Evolutionary conservation across 2,329 filamentous ascomycete genomes (phyloP).

Genomic region (Macroventuria anomochaeta): DNA sequence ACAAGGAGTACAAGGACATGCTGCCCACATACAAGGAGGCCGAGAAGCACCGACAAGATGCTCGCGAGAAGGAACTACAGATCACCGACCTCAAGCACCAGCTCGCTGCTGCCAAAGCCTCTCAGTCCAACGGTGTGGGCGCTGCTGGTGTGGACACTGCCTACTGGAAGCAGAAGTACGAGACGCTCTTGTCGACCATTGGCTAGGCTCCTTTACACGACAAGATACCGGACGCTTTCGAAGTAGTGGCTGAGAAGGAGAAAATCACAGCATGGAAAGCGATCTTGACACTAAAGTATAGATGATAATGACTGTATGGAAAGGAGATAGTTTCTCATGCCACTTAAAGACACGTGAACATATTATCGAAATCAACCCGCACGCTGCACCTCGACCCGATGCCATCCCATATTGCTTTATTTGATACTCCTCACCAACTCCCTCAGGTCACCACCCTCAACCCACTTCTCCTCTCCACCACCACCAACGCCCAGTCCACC

Average conservation of each 20-base stretch:
- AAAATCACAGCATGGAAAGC: not conserved
- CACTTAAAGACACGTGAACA: not conserved
- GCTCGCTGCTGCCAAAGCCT: conserved; percentile 22
- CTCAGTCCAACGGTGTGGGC: conserved; percentile 20
- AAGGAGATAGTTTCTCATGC: not conserved
- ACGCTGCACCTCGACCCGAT: not conserved
- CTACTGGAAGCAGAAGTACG: conserved; percentile 40
- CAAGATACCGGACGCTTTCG: not conserved
- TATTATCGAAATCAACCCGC: not conserved
- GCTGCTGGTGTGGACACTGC: conserved; percentile 8
- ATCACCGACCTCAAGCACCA: conserved; percentile 27
- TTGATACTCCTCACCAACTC: conserved; percentile 56
- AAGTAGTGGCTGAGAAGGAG: not conserved
- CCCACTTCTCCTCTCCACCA: conserved; percentile 54
- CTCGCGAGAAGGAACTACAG: conserved; percentile 19
- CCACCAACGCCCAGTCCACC: conserved; percentile 46
- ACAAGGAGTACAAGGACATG: conserved; percentile 36
- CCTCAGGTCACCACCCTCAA: conserved; percentile 58
- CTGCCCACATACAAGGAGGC: conserved; percentile 29
- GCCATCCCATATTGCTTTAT: conserved; percentile 14
- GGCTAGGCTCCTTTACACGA: conserved; percentile 1
- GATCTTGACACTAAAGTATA: not conserved
- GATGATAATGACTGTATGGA: not conserved
- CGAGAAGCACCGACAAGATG: conserved; percentile 25
- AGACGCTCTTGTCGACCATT: conserved; percentile 27